A percentile compares a stretch with the other conserved stretches of the same genome.
Evolutionary conservation across 108 stramenopile species (phyloP).

Genomic region (Skeletonema tropicum): DNA sequence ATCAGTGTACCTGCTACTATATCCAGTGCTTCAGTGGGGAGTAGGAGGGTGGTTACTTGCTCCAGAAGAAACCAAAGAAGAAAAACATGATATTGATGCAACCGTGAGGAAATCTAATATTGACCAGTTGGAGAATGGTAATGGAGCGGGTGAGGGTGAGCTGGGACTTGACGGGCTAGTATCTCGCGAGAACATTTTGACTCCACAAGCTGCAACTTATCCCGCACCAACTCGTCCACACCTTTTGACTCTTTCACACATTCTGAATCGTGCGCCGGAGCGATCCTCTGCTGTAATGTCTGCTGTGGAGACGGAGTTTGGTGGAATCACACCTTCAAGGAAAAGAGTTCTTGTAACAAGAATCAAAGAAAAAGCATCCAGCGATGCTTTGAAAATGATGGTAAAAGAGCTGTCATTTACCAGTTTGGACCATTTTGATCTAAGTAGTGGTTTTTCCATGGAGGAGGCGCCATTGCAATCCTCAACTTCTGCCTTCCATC

Average conservation of each 20-base stretch:
- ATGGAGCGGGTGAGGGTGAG: not conserved
- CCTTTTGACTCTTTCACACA: not conserved
- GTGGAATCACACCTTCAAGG: not conserved
- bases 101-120: not conserved
- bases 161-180: not conserved
- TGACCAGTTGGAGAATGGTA: constrained; percentile 1
- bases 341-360: not conserved
- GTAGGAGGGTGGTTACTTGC: constrained; percentile 82
- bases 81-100: not conserved
- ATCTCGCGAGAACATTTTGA: not conserved
- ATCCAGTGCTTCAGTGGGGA: constrained; percentile 89
- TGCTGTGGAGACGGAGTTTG: not conserved
- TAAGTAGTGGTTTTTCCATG: not conserved
- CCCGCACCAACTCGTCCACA: not conserved
- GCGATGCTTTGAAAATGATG: not conserved
- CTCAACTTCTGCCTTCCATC: not conserved
- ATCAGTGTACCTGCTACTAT: constrained; percentile 77
- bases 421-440: not conserved
- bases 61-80: constrained; percentile 36
- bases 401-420: not conserved
- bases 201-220: not conserved
- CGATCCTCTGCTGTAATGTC: not conserved
- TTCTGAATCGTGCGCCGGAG: not conserved
- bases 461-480: not conserved
- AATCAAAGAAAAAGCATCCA: not conserved